Evolutionary conservation across 2,329 filamentous ascomycete genomes (phyloP).

Genomic region (Helminthosporium solani): DNA sequence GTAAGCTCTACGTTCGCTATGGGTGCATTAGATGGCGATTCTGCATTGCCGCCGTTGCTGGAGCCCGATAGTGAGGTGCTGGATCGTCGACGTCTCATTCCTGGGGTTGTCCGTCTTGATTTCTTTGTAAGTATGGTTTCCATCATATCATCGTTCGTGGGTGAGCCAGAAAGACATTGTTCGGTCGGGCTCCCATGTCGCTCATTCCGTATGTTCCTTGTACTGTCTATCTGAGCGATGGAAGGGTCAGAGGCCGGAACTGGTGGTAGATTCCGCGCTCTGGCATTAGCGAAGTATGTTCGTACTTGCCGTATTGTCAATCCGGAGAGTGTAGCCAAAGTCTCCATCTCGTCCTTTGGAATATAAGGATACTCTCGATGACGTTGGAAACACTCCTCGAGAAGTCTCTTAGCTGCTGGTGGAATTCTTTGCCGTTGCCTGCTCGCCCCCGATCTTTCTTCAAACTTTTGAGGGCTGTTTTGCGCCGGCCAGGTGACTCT

Average conservation of each 20-base stretch:
- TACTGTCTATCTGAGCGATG: neutral
- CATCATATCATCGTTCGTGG: constrained; percentile 18
- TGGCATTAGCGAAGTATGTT: constrained; percentile 26
- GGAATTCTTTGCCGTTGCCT: constrained; percentile 17
- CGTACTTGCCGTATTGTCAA: constrained; percentile 21
- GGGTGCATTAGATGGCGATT: no score
- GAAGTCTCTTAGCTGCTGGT: constrained; percentile 13
- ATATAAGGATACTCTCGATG: constrained; percentile 24
- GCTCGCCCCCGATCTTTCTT: no score
- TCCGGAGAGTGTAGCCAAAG: constrained; percentile 14
- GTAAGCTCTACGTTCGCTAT: no score
- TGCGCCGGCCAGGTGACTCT: no score
- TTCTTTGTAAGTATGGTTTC: no score
- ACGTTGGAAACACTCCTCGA: constrained; percentile 20
- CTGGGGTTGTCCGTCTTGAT: no score
- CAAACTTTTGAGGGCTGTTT: no score
- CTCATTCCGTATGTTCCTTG: constrained; percentile 7
- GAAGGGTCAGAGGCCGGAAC: neutral
- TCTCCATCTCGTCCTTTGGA: constrained; percentile 14
- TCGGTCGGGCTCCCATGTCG: constrained; percentile 16
- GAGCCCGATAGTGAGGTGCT: no score
- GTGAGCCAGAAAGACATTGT: constrained; percentile 22
- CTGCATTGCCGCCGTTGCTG: no score
- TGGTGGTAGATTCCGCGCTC: constrained; percentile 20
- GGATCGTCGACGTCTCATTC: no score